These are phyloP conservation scores for Phalaenopsis equestris DNA, from an alignment of 106 monocot species.

Conservation along the genomic window DNA sequence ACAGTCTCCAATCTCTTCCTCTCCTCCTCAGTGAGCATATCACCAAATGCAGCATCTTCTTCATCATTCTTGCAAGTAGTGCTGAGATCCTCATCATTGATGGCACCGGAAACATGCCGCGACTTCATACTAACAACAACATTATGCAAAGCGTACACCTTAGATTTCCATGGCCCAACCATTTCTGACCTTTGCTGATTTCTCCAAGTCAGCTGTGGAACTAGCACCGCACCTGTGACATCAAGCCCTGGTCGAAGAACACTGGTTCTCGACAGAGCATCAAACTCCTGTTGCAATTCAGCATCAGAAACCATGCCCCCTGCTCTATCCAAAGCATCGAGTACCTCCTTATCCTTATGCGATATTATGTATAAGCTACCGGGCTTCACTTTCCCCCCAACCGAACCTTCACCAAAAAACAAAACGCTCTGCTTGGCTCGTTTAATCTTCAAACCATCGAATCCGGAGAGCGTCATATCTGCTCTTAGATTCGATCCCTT, in stretches of 20 bases:
- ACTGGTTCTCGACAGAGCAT: constrained; percentile 24
- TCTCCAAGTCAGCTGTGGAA: constrained; percentile 33
- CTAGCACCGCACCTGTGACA: constrained; percentile 31
- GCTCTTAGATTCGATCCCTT: constrained; percentile 50
- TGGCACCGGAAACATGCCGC: constrained; percentile 32
- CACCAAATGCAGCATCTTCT: background rate
- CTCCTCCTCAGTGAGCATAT: background rate
- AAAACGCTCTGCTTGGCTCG: constrained; percentile 43
- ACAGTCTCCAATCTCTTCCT: constrained; percentile 2
- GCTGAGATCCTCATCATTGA: constrained; percentile 15
- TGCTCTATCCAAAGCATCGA: constrained; percentile 35
- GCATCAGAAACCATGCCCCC: constrained; percentile 27
- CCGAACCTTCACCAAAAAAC: constrained; percentile 52
- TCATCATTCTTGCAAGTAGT: background rate
- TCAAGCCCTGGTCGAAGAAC: constrained; percentile 51
- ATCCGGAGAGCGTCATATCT: constrained; percentile 60
- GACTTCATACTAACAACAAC: constrained; percentile 51
- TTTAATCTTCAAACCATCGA: constrained; percentile 47
- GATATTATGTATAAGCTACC: constrained; percentile 35
- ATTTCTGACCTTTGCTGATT: constrained; percentile 24
- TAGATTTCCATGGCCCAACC: constrained; percentile 57
- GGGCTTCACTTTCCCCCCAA: constrained; percentile 21
- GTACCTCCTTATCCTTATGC: constrained; percentile 45
- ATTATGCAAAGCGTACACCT: constrained; percentile 53
- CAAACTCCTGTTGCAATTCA: constrained; percentile 39